Evolutionary conservation across 2,329 filamentous ascomycete species (phyloP), one percentile per base, ranked within the genome.

Genomic region (Septoria linicola): DNA sequence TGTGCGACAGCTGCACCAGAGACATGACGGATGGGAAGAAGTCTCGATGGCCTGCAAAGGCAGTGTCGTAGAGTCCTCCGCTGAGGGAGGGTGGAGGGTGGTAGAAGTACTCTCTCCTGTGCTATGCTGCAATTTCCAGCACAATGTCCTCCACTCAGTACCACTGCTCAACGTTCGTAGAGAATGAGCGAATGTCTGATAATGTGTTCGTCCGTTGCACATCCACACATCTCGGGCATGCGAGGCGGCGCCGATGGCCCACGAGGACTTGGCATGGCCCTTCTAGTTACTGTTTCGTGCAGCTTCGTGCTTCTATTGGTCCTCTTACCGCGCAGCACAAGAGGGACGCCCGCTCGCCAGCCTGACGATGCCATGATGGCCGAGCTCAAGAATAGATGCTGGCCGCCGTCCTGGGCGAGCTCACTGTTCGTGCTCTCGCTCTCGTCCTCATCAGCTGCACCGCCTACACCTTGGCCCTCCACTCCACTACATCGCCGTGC

Each of bases 1-100:
- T 83, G 76, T 92, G 77, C 63, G 83, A 80, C 59, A 95, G 80
- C 72, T 85, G 82, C 67, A 81, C 76, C 72, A 96, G 80, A 64
- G 84, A 88, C 85, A 89, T 88, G 65, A 47, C 61, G 5, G 10
- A 27, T 27, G 23, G n/a, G n/a, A n/a, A n/a, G n/a, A n/a, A n/a
- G n/a, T n/a, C n/a, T n/a, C n/a, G 30, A 16, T 53, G 53, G 49
- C 49, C 53, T 41, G n/a, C n/a, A n/a, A n/a, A n/a, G n/a, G n/a
- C n/a, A n/a, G n/a, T n/a, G n/a, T n/a, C n/a, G n/a, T n/a, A n/a
- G n/a, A n/a, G n/a, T n/a, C n/a, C n/a, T n/a, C n/a, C n/a, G n/a
- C n/a, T n/a, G n/a, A n/a, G n/a, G n/a, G n/a, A n/a, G n/a, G n/a
- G n/a, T n/a, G n/a, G n/a, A n/a, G n/a, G n/a, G n/a, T n/a, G n/a